Evolutionary conservation across 495 filamentous ascomycete species (phyloP).

Genomic region (Neohortaea acidophila): DNA sequence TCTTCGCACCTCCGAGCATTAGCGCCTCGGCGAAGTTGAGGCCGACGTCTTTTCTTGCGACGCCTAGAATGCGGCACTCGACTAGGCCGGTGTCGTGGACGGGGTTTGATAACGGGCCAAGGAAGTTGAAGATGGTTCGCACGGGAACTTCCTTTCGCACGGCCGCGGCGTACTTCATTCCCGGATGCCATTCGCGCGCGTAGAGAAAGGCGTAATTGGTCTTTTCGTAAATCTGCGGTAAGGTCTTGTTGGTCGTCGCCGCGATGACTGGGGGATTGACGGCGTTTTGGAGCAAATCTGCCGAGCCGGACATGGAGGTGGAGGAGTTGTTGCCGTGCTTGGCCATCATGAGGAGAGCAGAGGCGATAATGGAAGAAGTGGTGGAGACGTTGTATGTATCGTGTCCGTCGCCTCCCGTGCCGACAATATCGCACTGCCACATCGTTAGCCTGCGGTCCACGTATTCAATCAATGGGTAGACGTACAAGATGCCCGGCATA

Average conservation of each 20-base stretch:
- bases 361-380: slow-evolving; percentile 81
- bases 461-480: not conserved
- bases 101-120: slow-evolving; percentile 85
- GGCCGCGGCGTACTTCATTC: slow-evolving; percentile 70
- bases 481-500: slow-evolving; percentile 37
- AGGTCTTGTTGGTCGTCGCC: slow-evolving; percentile 52
- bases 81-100: slow-evolving; percentile 48
- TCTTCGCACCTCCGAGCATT: slow-evolving; percentile 54
- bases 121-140: slow-evolving; percentile 90
- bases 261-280: slow-evolving; percentile 57
- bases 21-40: slow-evolving; percentile 78
- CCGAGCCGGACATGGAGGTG: slow-evolving; percentile 87
- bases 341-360: slow-evolving; percentile 61
- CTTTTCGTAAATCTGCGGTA: slow-evolving; percentile 51
- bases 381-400: slow-evolving; percentile 97
- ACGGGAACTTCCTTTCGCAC: slow-evolving; percentile 74
- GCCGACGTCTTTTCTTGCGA: slow-evolving; percentile 72
- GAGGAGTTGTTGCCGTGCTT: slow-evolving; percentile 97
- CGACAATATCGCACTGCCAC: slow-evolving; percentile 80
- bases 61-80: slow-evolving; percentile 81
- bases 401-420: slow-evolving; percentile 91
- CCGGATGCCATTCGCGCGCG: slow-evolving; percentile 89
- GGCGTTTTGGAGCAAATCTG: slow-evolving; percentile 68
- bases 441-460: not conserved
- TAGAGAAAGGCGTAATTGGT: slow-evolving; percentile 94